Evolutionary conservation across 1,284 basidiomycete genomes (phyloP).

Genomic region (Porodaedalea pini): DNA sequence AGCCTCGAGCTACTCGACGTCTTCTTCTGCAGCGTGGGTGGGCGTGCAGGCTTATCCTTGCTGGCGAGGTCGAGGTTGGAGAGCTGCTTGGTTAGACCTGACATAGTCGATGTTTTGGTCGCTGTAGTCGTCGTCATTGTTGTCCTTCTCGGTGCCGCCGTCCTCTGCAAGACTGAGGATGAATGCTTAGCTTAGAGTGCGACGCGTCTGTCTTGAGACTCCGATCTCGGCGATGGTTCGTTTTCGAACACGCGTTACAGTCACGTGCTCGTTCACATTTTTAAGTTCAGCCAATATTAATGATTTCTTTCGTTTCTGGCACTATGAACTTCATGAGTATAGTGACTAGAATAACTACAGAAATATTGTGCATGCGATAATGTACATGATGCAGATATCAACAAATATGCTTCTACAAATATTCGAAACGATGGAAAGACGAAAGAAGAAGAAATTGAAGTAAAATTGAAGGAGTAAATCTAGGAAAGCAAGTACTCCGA

Average conservation of each 20-base stretch:
- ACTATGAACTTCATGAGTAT: too few species aligned
- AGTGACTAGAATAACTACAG: not conserved
- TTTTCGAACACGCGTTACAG: not conserved
- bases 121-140: not conserved
- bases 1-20: constrained; percentile 15
- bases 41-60: constrained; percentile 15
- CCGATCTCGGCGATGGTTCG: not conserved
- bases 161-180: not conserved
- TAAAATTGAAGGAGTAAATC: not conserved
- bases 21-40: constrained; percentile 18
- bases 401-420: not conserved
- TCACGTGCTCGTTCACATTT: constrained; percentile 6
- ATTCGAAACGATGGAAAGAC: not conserved
- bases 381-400: constrained; percentile 4
- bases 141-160: not conserved
- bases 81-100: constrained; percentile 15
- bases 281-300: not conserved
- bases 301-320: too few species aligned
- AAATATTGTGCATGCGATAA: not conserved
- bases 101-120: constrained; percentile 13
- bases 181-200: not conserved
- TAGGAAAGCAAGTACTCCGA: not conserved
- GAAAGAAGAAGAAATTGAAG: not conserved
- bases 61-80: constrained; percentile 16
- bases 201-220: not conserved